Evolutionary conservation across 768 basidiomycete genomes (phyloP), one percentile per base, ranked within the genome.

Genomic region (Exsudoporus frostii): DNA sequence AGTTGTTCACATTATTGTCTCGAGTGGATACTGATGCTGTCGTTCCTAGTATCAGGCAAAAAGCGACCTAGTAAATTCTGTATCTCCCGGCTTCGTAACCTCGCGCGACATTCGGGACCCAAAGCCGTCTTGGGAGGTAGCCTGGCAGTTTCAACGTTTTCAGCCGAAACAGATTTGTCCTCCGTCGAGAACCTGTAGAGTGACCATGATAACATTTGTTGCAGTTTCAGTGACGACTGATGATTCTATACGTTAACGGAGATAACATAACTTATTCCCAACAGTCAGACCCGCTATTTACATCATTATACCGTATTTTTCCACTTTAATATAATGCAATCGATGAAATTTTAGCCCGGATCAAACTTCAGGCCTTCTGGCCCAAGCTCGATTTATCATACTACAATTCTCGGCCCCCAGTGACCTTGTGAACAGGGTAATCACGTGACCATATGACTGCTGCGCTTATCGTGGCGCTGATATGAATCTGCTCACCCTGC

Each of bases 51-150:
- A 97, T 72, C 92, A 96, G 41, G 95, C 92, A 9, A 93, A 86
- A 73, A 95, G 96, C 65, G 96, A 98, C 69, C 90, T 98, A 61
- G 86, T 84, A 51, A 98, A 98, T 67, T 88, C 92, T 10, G 81
- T 92, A 15, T 80, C 85, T 13, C 86, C 90, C 7, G 96, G 96
- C 1, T 92, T 96, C 67, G 67, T 94, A 5, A 83, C 93, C 82
- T 98, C 4, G 95, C 94, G 10, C 80, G 91, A 36, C 84, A 90
- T 64, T 84, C 92, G 0, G 94, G 96, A 1, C 90, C 92, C 7
- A 89, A 81, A 70, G 92, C 88, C 15, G 90, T 83, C 17, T 58
- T 94, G n/a, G 85, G 88, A 43, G 96, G 96, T 62, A 95, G 91
- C 19, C 56, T 92, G 9, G 92, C 89, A 1, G 98, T 98, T 65